Conservation (phyloP, 805 yeast genomes). For the Hermanozyma aechmeae region DNA sequence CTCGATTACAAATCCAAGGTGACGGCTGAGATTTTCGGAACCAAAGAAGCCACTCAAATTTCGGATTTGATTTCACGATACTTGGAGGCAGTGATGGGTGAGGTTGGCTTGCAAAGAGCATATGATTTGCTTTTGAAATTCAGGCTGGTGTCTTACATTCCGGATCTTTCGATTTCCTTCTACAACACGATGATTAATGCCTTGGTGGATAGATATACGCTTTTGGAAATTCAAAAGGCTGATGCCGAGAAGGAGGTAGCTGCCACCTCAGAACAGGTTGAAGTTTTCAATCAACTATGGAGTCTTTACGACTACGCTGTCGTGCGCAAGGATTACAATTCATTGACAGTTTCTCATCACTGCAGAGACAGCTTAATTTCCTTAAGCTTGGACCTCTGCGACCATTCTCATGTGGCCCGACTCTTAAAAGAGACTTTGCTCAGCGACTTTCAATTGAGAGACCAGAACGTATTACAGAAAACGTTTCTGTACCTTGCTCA, state of each 20-base stretch:
- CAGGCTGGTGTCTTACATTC: constrained; percentile 21
- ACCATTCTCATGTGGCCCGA: constrained; percentile 24
- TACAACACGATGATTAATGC: constrained; percentile 22
- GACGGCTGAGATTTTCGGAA: too few species aligned
- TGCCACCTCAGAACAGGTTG: constrained; percentile 6
- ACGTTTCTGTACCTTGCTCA: constrained; percentile 19
- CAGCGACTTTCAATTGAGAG: constrained; percentile 19
- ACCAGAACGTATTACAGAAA: constrained; percentile 20
- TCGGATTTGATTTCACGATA: background rate
- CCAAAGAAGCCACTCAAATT: background rate
- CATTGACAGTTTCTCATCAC: too few species aligned
- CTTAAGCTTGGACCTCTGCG: constrained; percentile 22
- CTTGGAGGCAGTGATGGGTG: constrained; percentile 9
- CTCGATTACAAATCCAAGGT: constrained; percentile 23
- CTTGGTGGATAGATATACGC: constrained; percentile 13
- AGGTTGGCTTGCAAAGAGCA: constrained; percentile 15
- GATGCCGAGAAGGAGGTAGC: background rate
- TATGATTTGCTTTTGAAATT: constrained; percentile 18
- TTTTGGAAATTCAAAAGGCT: constrained; percentile 7
- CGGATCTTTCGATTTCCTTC: constrained; percentile 22
- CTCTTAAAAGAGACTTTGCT: constrained; percentile 26
- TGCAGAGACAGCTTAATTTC: constrained; percentile 24
- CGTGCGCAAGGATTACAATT: constrained; percentile 28
- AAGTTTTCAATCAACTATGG: constrained; percentile 17
- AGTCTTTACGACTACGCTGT: constrained; percentile 23